A percentile compares a stretch with the other conserved stretches of the same genome.
These are phyloP conservation scores for Fraxinus americana DNA, from an alignment of 257 asterid species.

Conservation along the genomic window DNA sequence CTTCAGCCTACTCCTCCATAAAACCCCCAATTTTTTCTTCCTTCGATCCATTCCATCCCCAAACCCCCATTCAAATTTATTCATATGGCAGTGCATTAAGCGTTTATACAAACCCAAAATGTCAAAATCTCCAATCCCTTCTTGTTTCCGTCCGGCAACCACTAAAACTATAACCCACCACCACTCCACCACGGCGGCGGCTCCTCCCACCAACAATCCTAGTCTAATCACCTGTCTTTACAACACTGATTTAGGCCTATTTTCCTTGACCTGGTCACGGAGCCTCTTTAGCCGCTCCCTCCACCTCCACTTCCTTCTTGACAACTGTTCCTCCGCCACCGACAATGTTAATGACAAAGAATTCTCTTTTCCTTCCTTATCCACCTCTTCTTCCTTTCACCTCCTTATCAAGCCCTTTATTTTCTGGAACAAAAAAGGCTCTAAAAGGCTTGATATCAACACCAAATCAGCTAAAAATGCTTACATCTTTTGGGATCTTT, in stretches of 20 bases:
- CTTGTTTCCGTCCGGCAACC: slow-evolving; percentile 43
- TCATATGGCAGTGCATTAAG: not conserved
- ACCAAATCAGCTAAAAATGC: slow-evolving; percentile 15
- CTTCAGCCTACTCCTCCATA: not conserved
- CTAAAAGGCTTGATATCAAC: slow-evolving; percentile 33
- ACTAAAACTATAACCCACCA: slow-evolving; percentile 16
- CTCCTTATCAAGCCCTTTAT: slow-evolving; percentile 49
- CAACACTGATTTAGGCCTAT: slow-evolving; percentile 45
- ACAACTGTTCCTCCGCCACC: slow-evolving; percentile 12
- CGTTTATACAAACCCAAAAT: not conserved
- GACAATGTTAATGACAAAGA: not conserved
- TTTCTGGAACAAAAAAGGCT: slow-evolving; percentile 48
- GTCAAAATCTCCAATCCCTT: slow-evolving; percentile 37
- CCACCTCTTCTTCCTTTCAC: slow-evolving; percentile 35
- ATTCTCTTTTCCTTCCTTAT: slow-evolving; percentile 6
- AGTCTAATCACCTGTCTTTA: slow-evolving; percentile 54
- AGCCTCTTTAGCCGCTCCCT: slow-evolving; percentile 49
- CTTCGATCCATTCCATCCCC: not conserved
- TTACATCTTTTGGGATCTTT: slow-evolving; percentile 52
- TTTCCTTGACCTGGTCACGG: slow-evolving; percentile 62
- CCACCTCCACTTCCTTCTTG: slow-evolving; percentile 50
- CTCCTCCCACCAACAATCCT: slow-evolving; percentile 36
- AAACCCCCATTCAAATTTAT: not conserved
- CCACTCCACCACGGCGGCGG: slow-evolving; percentile 16
- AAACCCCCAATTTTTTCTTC: slow-evolving; percentile 8